Conservation (phyloP, 805 yeast genomes). For the Dipodascopsis uninucleata region DNA sequence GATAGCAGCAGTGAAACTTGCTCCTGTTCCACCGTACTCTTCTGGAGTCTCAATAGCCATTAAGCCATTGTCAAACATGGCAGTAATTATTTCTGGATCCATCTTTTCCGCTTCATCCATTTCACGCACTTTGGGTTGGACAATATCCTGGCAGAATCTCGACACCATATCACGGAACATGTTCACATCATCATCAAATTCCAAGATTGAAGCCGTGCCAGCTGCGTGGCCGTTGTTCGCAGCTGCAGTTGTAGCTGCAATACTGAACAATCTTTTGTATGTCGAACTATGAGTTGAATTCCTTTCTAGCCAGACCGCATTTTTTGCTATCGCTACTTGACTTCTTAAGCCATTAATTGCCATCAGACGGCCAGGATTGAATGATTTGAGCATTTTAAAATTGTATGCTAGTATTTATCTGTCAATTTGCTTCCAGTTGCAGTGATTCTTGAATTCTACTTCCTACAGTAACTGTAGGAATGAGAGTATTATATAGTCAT, state of each 20-base stretch:
- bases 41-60: conserved; percentile 50
- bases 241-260: neutral
- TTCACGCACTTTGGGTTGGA: conserved; percentile 40
- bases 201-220: conserved; percentile 13
- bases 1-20: conserved; percentile 44
- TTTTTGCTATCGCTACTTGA: neutral
- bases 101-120: conserved; percentile 41
- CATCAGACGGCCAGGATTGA: neutral
- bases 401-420: neutral
- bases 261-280: neutral
- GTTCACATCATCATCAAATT: conserved; percentile 42
- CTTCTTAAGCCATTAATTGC: neutral
- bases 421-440: neutral
- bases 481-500: too few species aligned
- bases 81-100: conserved; percentile 35
- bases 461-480: too few species aligned
- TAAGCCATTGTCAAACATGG: conserved; percentile 41
- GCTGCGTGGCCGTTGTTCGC: conserved; percentile 1
- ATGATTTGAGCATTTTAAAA: neutral
- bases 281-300: neutral
- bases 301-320: neutral
- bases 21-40: conserved; percentile 46
- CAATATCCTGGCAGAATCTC: conserved; percentile 40
- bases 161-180: conserved; percentile 42
- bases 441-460: too few species aligned